phyloP scores from a whole-genome alignment of 257 asterid genomes.

The Nicotiana obtusifolia region DNA sequence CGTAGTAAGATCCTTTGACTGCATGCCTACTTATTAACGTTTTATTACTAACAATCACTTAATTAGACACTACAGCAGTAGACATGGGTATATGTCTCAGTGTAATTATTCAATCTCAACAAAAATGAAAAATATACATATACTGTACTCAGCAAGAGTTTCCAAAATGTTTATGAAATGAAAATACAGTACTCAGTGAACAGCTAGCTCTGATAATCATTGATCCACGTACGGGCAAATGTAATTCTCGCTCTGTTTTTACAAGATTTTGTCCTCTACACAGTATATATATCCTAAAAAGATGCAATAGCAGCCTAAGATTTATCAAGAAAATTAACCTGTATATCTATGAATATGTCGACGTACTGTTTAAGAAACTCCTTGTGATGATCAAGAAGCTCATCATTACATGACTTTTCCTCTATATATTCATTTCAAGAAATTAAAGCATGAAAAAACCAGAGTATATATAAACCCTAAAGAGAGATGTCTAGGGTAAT shows the following conservation, averaged over 20 bases:
- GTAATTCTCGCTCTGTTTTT: not conserved
- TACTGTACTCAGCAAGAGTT: not conserved
- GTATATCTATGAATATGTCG: not conserved
- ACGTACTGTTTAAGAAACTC: not conserved
- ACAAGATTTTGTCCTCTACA: not conserved
- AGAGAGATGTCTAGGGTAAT: not conserved
- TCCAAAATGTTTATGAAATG: not conserved
- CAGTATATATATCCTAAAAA: not conserved
- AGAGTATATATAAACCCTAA: not conserved
- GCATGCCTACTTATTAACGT: not conserved
- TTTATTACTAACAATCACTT: no score
- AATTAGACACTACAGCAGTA: no score
- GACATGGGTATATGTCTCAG: not conserved
- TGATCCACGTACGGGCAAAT: not conserved
- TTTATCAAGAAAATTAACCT: not conserved
- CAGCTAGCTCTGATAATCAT: not conserved
- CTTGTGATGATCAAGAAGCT: not conserved
- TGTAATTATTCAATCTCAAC: not conserved
- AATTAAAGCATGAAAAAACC: not conserved
- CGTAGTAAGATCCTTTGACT: no score
- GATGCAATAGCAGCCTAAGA: not conserved
- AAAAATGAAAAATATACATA: not conserved
- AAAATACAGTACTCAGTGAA: not conserved
- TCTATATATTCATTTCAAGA: not conserved
- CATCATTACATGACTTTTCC: not conserved